phyloP scores from a whole-genome alignment of 2,329 filamentous ascomycete genomes.

The Macrophomina tecta region DNA sequence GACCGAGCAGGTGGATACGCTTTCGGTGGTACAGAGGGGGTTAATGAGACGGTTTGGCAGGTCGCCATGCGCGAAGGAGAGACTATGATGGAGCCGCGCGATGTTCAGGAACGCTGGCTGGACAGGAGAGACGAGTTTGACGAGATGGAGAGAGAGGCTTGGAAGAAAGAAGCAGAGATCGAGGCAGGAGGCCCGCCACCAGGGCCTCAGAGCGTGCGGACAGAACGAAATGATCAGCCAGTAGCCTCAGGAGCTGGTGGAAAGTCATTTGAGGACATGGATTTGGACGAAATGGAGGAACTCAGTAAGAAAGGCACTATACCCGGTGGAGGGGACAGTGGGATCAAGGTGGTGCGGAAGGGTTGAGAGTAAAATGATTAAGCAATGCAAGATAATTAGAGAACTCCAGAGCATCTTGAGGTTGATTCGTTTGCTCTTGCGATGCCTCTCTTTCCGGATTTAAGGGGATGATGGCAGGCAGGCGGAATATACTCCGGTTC shows the following conservation, averaged over 20 bases:
- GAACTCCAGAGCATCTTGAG: not conserved
- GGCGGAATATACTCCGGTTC: no score
- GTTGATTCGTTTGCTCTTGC: no score
- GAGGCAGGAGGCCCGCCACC: conserved; percentile 32
- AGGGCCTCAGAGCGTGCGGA: conserved; percentile 13
- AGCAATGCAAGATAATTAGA: not conserved
- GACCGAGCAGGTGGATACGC: conserved; percentile 93
- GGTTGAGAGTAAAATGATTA: conserved; percentile 26
- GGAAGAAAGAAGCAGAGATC: conserved; percentile 74
- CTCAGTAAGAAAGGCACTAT: conserved; percentile 36
- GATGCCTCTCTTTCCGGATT: no score
- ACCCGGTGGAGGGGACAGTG: conserved; percentile 54
- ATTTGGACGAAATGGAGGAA: conserved; percentile 46
- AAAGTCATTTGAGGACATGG: conserved; percentile 40
- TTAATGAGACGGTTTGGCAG: conserved; percentile 97
- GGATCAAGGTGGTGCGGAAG: conserved; percentile 75
- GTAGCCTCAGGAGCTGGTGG: not conserved
- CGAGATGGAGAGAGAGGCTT: conserved; percentile 73
- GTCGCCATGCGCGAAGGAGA: conserved; percentile 81
- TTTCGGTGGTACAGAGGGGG: conserved; percentile 83
- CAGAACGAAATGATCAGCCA: conserved; percentile 29
- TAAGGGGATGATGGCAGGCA: no score
- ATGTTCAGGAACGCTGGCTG: conserved; percentile 96
- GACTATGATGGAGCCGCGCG: conserved; percentile 77
- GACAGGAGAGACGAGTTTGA: conserved; percentile 90